Conservation (phyloP, 495 filamentous ascomycete species). For the Sabuloglossum arenarium region DNA sequence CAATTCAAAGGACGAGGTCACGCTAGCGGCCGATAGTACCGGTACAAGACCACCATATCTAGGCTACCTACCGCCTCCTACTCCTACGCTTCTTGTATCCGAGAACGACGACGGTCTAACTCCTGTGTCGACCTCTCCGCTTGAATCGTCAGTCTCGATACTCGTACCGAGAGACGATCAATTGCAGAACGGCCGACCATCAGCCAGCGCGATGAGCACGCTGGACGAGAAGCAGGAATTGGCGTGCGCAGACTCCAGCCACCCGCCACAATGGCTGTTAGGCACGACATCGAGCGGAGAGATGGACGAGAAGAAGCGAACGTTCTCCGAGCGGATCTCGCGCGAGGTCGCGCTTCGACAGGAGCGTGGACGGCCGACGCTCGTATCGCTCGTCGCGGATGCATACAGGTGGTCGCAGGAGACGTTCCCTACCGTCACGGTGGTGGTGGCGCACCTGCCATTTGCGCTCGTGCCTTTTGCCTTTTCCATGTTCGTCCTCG, state of each 20-base stretch:
- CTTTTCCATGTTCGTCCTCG: slow-evolving; percentile 46
- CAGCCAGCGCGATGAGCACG: not conserved
- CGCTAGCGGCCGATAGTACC: too few relatives aligned
- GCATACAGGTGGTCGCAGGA: slow-evolving; percentile 33
- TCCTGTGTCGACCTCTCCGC: too few relatives aligned
- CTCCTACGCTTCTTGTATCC: too few relatives aligned
- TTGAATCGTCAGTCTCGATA: too few relatives aligned
- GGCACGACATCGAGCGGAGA: slow-evolving; percentile 6
- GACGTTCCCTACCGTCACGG: slow-evolving; percentile 42
- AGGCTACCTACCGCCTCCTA: too few relatives aligned
- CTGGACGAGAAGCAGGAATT: not conserved
- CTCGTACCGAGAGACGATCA: too few relatives aligned
- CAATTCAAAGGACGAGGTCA: not conserved
- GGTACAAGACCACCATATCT: too few relatives aligned
- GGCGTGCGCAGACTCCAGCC: not conserved
- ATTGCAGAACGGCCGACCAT: not conserved
- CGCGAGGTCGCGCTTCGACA: not conserved
- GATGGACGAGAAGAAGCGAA: slow-evolving; percentile 8
- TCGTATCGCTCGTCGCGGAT: slow-evolving; percentile 25
- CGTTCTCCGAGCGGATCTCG: too few relatives aligned
- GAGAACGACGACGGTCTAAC: too few relatives aligned
- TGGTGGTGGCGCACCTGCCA: slow-evolving; percentile 36
- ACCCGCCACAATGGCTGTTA: not conserved
- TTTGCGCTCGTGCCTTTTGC: slow-evolving; percentile 43
- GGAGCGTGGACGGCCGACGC: slow-evolving; percentile 17